A percentile compares a stretch with the other conserved stretches of the same genome.
These are phyloP conservation scores for Leccinum subgranulosum DNA, from an alignment of 768 basidiomycete genomes.

Conservation along the genomic window DNA sequence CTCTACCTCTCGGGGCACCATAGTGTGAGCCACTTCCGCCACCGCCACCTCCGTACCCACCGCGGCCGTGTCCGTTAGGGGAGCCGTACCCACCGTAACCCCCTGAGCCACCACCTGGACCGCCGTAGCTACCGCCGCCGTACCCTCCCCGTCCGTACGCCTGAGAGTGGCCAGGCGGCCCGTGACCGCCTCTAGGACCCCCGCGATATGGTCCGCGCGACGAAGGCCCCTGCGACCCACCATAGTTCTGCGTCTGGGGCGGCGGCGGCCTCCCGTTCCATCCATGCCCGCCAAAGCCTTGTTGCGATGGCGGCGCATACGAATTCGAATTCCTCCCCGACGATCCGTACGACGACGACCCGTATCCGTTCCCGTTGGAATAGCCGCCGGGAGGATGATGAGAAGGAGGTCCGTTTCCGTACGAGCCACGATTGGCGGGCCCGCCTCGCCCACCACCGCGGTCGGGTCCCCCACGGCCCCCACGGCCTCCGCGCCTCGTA, in stretches of 20 bases:
- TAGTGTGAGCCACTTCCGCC: conserved; percentile 31
- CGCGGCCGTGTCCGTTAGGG: conserved; percentile 30
- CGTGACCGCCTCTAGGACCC: conserved; percentile 25
- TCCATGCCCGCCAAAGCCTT: conserved; percentile 31
- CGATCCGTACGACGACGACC: conserved; percentile 18
- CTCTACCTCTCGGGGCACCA: conserved; percentile 42
- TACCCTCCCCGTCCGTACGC: conserved; percentile 26
- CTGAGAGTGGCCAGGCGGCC: conserved; percentile 18
- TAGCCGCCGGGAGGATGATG: conserved; percentile 2
- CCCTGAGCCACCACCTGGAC: conserved; percentile 9
- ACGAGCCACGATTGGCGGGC: conserved; percentile 16
- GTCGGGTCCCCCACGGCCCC: conserved; percentile 41
- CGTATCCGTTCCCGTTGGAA: conserved; percentile 17
- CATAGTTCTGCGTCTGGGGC: conserved; percentile 30
- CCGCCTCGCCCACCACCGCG: conserved; percentile 36
- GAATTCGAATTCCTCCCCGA: conserved; percentile 20
- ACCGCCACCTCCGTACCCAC: conserved; percentile 38
- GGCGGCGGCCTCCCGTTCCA: conserved; percentile 33
- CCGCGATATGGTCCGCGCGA: conserved; percentile 26
- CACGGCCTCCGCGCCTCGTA: conserved; percentile 49
- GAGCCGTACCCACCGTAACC: conserved; percentile 34
- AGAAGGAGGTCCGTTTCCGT: conserved; percentile 16
- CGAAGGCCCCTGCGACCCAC: conserved; percentile 27
- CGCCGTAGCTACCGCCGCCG: conserved; percentile 5
- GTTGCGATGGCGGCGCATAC: conserved; percentile 16